phyloP scores from a whole-genome alignment of 345 rosid species.

The Barbarea vulgaris region DNA sequence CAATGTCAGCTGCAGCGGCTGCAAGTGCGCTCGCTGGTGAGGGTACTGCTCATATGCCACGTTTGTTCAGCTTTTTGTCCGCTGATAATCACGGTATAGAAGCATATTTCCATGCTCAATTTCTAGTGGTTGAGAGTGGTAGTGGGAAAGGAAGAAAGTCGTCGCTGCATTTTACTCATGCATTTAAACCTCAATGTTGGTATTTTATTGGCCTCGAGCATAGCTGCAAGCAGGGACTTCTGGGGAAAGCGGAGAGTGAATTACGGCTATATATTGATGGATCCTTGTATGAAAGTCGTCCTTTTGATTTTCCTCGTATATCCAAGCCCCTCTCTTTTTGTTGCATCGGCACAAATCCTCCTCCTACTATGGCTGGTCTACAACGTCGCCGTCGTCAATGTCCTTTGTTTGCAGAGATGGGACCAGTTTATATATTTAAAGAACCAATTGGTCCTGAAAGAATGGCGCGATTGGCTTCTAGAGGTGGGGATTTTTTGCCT shows the following conservation, averaged over 20 bases:
- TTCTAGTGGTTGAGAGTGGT: slow-evolving; percentile 95
- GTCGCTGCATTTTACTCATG: slow-evolving; percentile 96
- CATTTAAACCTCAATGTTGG: slow-evolving; percentile 99
- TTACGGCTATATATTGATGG: slow-evolving; percentile 92
- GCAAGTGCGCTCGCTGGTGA: slow-evolving; percentile 99
- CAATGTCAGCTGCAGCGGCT: slow-evolving; percentile 99
- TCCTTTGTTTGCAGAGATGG: slow-evolving; percentile 99
- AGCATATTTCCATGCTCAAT: slow-evolving; percentile 98
- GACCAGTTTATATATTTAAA: slow-evolving; percentile 92
- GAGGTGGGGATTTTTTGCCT: slow-evolving; percentile 96
- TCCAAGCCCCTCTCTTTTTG: slow-evolving; percentile 96
- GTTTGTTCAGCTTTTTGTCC: slow-evolving; percentile 93
- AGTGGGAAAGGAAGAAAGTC: slow-evolving; percentile 95
- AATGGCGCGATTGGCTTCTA: slow-evolving; percentile 87
- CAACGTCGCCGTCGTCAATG: slow-evolving; percentile 99
- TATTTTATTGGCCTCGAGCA: slow-evolving; percentile 96
- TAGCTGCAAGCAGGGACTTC: slow-evolving; percentile 74
- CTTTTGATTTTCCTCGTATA: slow-evolving; percentile 94
- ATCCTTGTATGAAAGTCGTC: slow-evolving; percentile 86
- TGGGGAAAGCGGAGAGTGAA: slow-evolving; percentile 96
- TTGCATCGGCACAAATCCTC: slow-evolving; percentile 98
- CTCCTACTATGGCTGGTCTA: slow-evolving; percentile 97
- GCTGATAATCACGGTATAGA: slow-evolving; percentile 97
- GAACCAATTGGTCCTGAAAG: slow-evolving; percentile 95
- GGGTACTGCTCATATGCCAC: slow-evolving; percentile 98